These are phyloP conservation scores for Fusarium albidum DNA, from an alignment of 2,329 filamentous ascomycete genomes.

Conservation along the genomic window DNA sequence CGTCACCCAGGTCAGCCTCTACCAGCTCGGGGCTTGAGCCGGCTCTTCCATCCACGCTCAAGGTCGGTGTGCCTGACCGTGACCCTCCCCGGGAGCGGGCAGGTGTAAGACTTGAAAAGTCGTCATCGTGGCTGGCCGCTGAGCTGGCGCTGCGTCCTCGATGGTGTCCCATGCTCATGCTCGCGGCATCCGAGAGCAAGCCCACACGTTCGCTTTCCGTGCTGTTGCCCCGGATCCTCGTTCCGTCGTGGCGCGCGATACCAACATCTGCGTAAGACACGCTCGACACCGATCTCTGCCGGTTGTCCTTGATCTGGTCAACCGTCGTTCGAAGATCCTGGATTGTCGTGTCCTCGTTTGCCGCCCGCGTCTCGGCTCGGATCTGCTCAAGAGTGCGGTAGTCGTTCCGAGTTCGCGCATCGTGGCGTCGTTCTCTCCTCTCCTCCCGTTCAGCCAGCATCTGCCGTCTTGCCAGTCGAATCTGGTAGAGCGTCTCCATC, in stretches of 20 bases:
- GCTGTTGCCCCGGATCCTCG: conserved; percentile 76
- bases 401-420: conserved; percentile 78
- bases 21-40: conserved; percentile 62
- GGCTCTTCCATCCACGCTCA: conserved; percentile 47
- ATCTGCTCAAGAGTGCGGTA: conserved; percentile 72
- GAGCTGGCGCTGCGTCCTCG: conserved; percentile 55
- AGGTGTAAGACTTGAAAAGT: conserved; percentile 50
- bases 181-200: conserved; percentile 75
- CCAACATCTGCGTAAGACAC: conserved; percentile 82
- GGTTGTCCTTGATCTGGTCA: conserved; percentile 63
- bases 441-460: conserved; percentile 82
- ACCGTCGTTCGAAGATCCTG: conserved; percentile 65
- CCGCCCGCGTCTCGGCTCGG: conserved; percentile 62
- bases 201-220: conserved; percentile 76
- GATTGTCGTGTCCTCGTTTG: conserved; percentile 58
- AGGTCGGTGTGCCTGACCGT: conserved; percentile 50
- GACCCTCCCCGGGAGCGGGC: conserved; percentile 54
- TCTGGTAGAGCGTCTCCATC: conserved; percentile 93
- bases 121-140: conserved; percentile 61
- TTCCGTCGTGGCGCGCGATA: conserved; percentile 79
- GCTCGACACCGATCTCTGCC: conserved; percentile 74
- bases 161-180: conserved; percentile 57
- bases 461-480: conserved; percentile 78
- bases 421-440: conserved; percentile 71
- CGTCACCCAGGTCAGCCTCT: conserved; percentile 59